These are phyloP conservation scores for Fusarium equiseti DNA, from an alignment of 2,329 filamentous ascomycete species.

Conservation along the genomic window DNA sequence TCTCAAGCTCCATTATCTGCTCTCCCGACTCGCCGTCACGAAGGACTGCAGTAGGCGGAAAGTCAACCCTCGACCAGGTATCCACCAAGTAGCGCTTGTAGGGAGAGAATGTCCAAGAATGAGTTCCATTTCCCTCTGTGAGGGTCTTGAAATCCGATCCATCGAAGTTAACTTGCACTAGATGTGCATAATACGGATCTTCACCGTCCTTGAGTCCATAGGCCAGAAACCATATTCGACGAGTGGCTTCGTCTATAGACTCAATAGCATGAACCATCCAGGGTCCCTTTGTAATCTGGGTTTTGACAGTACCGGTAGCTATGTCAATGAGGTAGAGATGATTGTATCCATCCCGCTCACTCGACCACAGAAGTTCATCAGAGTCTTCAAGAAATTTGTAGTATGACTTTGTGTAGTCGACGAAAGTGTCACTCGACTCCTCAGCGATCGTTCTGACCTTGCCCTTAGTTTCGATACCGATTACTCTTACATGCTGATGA, in stretches of 20 bases:
- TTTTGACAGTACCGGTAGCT: conserved; percentile 27
- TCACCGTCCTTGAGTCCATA: conserved; percentile 39
- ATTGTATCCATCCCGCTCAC: conserved; percentile 48
- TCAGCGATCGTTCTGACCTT: conserved; percentile 38
- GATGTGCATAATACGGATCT: conserved; percentile 47
- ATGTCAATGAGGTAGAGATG: conserved; percentile 47
- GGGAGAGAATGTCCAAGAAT: conserved; percentile 43
- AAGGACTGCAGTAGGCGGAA: conserved; percentile 34
- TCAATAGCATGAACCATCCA: conserved; percentile 46
- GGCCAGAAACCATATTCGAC: conserved; percentile 38
- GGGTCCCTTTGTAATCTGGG: conserved; percentile 45
- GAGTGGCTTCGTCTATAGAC: conserved; percentile 33
- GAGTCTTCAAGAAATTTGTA: conserved; percentile 13
- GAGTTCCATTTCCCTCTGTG: conserved; percentile 47
- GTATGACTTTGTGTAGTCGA: conserved; percentile 43
- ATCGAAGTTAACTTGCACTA: conserved; percentile 45
- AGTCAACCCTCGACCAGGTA: conserved; percentile 47
- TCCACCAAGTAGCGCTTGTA: conserved; percentile 40
- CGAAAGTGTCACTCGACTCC: conserved; percentile 45
- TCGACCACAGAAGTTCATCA: conserved; percentile 47
- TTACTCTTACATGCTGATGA: conserved; percentile 39
- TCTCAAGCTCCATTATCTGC: conserved; percentile 34
- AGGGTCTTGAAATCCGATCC: conserved; percentile 44
- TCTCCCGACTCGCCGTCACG: conserved; percentile 38
- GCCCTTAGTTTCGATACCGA: conserved; percentile 35